A percentile compares a stretch with the other conserved stretches of the same genome.
Evolutionary conservation across 2,329 filamentous ascomycete species (phyloP).

Genomic region (Stachybotrys chlorohalonatus): DNA sequence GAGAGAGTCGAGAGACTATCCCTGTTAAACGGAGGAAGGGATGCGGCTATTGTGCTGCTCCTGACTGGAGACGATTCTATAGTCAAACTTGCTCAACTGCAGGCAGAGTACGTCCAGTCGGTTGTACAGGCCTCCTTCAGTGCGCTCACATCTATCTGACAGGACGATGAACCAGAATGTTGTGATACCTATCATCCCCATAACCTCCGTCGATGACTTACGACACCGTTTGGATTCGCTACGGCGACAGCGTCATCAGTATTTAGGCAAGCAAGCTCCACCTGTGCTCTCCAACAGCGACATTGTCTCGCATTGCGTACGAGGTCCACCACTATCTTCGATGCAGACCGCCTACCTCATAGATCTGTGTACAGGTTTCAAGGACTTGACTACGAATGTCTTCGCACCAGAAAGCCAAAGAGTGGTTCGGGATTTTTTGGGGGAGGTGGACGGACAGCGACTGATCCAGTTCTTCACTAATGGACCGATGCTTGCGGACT

Average conservation of each 20-base stretch:
- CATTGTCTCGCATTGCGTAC: constrained; percentile 14
- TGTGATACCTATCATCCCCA: constrained; percentile 32
- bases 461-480: constrained; percentile 19
- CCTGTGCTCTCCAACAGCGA: constrained; percentile 1
- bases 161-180: constrained; percentile 22
- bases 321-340: constrained; percentile 15
- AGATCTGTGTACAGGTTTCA: constrained; percentile 15
- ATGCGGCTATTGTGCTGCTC: constrained; percentile 35
- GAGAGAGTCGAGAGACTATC: constrained; percentile 30
- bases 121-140: neutral
- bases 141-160: neutral
- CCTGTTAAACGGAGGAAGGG: constrained; percentile 27
- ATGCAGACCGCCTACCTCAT: constrained; percentile 16
- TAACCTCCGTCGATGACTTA: constrained; percentile 25
- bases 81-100: constrained; percentile 29
- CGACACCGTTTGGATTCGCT: constrained; percentile 29
- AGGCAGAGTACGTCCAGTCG: constrained; percentile 29
- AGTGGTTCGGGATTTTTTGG: constrained; percentile 16
- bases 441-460: constrained; percentile 16
- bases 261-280: neutral
- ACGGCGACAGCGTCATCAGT: constrained; percentile 13
- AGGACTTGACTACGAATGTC: constrained; percentile 14
- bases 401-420: constrained; percentile 8
- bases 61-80: constrained; percentile 22
- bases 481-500: constrained; percentile 7